A percentile compares a stretch with the other conserved stretches of the same genome.
These are phyloP conservation scores for Aspergillus persii DNA, from an alignment of 2,329 filamentous ascomycete species.

Conservation along the genomic window DNA sequence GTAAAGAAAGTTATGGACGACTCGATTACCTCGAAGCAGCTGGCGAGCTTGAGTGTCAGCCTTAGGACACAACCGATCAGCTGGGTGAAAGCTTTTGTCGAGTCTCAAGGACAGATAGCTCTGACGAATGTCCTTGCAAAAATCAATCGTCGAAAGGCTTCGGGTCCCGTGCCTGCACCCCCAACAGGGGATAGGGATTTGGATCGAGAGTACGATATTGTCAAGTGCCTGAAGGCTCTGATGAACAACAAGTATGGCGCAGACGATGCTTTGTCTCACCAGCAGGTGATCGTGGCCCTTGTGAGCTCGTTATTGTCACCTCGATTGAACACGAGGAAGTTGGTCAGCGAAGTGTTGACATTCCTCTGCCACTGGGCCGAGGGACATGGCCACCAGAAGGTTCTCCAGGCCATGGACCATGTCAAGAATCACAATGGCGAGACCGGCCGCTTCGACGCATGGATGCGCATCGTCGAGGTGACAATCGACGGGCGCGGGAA, in stretches of 20 bases:
- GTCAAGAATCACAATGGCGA: conserved; percentile 86
- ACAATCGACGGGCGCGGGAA: conserved; percentile 96
- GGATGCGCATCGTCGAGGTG: conserved; percentile 98
- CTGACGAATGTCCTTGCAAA: conserved; percentile 91
- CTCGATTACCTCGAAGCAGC: conserved; percentile 82
- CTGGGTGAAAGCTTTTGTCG: conserved; percentile 95
- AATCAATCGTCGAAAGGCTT: conserved; percentile 81
- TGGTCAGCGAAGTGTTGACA: conserved; percentile 93
- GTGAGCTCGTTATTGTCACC: conserved; percentile 84
- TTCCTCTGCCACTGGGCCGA: conserved; percentile 94
- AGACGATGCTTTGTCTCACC: conserved; percentile 87
- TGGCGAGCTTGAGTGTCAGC: conserved; percentile 91
- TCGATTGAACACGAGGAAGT: conserved; percentile 84
- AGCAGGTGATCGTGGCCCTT: conserved; percentile 84
- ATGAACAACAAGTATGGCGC: conserved; percentile 99
- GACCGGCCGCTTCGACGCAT: conserved; percentile 93
- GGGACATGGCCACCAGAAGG: conserved; percentile 85
- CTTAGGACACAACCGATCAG: conserved; percentile 93
- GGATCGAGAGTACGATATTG: conserved; percentile 92
- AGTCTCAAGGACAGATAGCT: conserved; percentile 94
- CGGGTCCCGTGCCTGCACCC: conserved; percentile 65
- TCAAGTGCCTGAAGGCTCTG: conserved; percentile 93
- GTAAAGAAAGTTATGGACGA: conserved; percentile 97
- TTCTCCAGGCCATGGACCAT: conserved; percentile 87
- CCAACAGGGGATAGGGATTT: conserved; percentile 72